Conservation (phyloP, 257 asterid genomes). For the Solanum phureja region DNA sequence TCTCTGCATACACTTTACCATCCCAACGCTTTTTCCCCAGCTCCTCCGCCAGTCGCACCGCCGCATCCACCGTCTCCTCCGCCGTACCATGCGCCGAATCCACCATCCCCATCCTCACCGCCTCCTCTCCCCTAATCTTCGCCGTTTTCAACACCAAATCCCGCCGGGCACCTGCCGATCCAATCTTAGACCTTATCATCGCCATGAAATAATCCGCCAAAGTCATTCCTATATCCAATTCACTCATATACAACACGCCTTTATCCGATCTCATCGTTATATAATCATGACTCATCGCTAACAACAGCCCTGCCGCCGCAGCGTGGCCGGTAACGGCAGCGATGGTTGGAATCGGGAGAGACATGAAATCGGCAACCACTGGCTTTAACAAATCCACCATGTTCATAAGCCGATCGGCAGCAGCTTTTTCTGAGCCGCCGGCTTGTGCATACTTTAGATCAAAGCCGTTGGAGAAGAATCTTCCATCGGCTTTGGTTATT, state of each 20-base stretch:
- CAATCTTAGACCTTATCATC: conserved; percentile 37
- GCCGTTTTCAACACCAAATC: conserved; percentile 37
- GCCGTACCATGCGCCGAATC: conserved; percentile 30
- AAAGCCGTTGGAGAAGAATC: conserved; percentile 85
- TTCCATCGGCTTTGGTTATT: conserved; percentile 56
- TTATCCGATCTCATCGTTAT: conserved; percentile 48
- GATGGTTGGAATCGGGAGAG: conserved; percentile 72
- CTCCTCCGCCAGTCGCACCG: conserved; percentile 38
- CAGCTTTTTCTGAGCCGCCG: conserved; percentile 42
- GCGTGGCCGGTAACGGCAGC: conserved; percentile 88
- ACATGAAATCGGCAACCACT: conserved; percentile 49
- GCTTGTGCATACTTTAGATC: conserved; percentile 67
- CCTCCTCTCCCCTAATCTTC: conserved; percentile 53
- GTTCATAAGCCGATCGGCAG: conserved; percentile 27
- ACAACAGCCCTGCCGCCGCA: conserved; percentile 65
- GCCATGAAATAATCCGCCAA: conserved; percentile 70
- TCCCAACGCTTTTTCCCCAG: conserved; percentile 48
- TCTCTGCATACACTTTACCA: conserved; percentile 49
- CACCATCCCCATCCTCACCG: conserved; percentile 49
- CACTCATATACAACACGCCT: conserved; percentile 75
- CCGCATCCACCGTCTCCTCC: conserved; percentile 54
- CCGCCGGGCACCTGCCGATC: conserved; percentile 31
- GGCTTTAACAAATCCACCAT: conserved; percentile 60
- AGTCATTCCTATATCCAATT: conserved; percentile 74
- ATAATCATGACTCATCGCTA: conserved; percentile 75